Percentiles rank a stretch among this genome's conserved stretches.
These are phyloP conservation scores for Emmonsiellopsis sp. DNA, from an alignment of 2,329 filamentous ascomycete species.

Conservation along the genomic window DNA sequence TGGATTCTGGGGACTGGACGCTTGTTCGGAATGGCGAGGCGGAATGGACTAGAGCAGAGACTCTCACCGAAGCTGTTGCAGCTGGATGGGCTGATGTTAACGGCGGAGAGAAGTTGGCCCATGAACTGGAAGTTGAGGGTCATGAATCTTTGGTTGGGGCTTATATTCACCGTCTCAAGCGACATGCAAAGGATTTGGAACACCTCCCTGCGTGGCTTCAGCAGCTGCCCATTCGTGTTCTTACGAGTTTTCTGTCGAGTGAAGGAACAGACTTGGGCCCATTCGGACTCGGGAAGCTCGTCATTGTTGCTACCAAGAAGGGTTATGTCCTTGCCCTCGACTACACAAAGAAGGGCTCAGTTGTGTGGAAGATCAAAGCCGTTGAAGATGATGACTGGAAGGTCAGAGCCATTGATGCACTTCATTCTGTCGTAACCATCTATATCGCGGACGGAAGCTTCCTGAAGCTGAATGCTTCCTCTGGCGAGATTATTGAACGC, in stretches of 20 bases:
- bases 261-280: constrained; percentile 47
- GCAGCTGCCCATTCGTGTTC: constrained; percentile 57
- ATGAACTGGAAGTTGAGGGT: constrained; percentile 76
- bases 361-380: constrained; percentile 67
- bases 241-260: constrained; percentile 51
- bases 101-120: constrained; percentile 63
- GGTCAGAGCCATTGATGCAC: constrained; percentile 57
- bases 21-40: constrained; percentile 73
- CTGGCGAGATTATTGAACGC: constrained; percentile 32
- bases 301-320: constrained; percentile 68
- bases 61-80: constrained; percentile 67
- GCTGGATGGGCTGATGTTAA: constrained; percentile 73
- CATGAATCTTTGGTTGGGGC: constrained; percentile 70
- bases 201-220: constrained; percentile 63
- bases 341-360: constrained; percentile 60
- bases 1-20: constrained; percentile 64
- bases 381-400: constrained; percentile 54
- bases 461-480: constrained; percentile 40
- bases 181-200: constrained; percentile 70
- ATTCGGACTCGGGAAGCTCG: constrained; percentile 83
- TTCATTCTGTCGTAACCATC: constrained; percentile 52
- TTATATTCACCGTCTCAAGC: constrained; percentile 78
- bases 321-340: constrained; percentile 76
- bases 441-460: constrained; percentile 55
- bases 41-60: constrained; percentile 75